Percentiles rank a stretch among this genome's conserved stretches.
Evolutionary conservation across 2,329 filamentous ascomycete genomes (phyloP).

Genomic region (Macrophomina phaseolina): DNA sequence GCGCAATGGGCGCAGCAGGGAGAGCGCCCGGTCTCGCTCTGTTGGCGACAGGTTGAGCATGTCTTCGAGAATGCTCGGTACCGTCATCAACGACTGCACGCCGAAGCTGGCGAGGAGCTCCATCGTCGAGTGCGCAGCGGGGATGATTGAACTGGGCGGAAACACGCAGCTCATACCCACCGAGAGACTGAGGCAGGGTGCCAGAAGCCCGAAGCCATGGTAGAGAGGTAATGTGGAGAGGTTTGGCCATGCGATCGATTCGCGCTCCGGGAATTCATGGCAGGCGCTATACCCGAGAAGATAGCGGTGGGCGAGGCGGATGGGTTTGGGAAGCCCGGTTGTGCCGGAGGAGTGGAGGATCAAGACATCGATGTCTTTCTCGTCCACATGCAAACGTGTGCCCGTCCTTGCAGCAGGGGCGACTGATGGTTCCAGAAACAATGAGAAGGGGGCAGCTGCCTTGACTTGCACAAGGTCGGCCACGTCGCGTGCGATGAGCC

Average conservation of each 20-base stretch:
- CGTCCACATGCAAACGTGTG: neutral
- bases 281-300: slow-evolving; percentile 39
- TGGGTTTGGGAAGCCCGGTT: slow-evolving; percentile 46
- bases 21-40: slow-evolving; percentile 13
- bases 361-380: neutral
- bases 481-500: neutral
- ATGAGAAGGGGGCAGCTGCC: neutral
- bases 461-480: neutral
- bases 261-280: neutral
- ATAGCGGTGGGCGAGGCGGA: slow-evolving; percentile 39
- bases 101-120: slow-evolving; percentile 32
- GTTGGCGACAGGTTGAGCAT: slow-evolving; percentile 30
- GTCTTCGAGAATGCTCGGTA: slow-evolving; percentile 45
- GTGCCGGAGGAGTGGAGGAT: slow-evolving; percentile 44
- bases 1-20: slow-evolving; percentile 32
- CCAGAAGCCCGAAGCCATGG: slow-evolving; percentile 43
- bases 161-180: slow-evolving; percentile 40
- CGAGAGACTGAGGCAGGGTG: slow-evolving; percentile 39
- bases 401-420: neutral
- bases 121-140: slow-evolving; percentile 34
- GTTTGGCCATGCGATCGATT: slow-evolving; percentile 32
- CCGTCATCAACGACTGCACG: slow-evolving; percentile 42
- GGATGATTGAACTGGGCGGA: slow-evolving; percentile 35
- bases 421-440: neutral
- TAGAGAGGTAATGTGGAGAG: slow-evolving; percentile 45